These are phyloP conservation scores for Candida tallmaniae DNA, from an alignment of 805 yeast species.

Conservation along the genomic window DNA sequence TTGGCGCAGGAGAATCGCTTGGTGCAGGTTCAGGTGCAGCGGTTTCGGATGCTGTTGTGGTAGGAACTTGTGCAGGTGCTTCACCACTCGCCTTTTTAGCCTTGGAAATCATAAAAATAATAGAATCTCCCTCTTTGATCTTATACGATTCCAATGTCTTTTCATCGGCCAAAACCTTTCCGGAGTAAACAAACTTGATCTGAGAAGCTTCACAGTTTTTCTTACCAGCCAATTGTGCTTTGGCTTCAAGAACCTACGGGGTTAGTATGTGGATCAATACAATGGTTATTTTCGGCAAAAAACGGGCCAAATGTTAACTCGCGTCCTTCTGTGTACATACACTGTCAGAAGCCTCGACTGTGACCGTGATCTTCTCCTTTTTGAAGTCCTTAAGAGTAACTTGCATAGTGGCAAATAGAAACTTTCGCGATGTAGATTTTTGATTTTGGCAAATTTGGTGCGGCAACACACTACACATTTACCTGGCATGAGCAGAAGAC, in stretches of 20 bases:
- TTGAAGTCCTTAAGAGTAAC: constrained; percentile 86
- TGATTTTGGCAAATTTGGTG: neutral
- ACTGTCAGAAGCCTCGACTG: constrained; percentile 63
- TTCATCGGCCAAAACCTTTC: constrained; percentile 81
- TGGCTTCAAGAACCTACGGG: constrained; percentile 55
- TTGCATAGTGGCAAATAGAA: constrained; percentile 47
- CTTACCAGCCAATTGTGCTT: constrained; percentile 63
- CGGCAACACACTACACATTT: neutral
- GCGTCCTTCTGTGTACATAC: too few species aligned
- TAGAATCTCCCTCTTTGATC: constrained; percentile 80
- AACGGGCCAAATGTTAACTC: too few species aligned
- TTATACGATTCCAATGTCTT: constrained; percentile 68
- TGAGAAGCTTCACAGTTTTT: constrained; percentile 56
- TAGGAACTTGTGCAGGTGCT: constrained; percentile 11
- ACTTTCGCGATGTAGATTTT: neutral
- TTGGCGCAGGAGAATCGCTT: constrained; percentile 18
- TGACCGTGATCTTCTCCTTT: constrained; percentile 80
- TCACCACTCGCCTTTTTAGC: constrained; percentile 28
- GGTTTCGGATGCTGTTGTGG: constrained; percentile 24
- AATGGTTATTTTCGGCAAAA: too few species aligned
- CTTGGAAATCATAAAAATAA: constrained; percentile 83
- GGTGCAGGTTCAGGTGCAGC: constrained; percentile 17
- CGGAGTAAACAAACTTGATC: constrained; percentile 88
- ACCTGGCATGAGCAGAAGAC: constrained; percentile 13
- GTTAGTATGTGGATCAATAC: constrained; percentile 10